Evolutionary conservation across 768 basidiomycete species (phyloP).

Genomic region (Serendipita vermifera): DNA sequence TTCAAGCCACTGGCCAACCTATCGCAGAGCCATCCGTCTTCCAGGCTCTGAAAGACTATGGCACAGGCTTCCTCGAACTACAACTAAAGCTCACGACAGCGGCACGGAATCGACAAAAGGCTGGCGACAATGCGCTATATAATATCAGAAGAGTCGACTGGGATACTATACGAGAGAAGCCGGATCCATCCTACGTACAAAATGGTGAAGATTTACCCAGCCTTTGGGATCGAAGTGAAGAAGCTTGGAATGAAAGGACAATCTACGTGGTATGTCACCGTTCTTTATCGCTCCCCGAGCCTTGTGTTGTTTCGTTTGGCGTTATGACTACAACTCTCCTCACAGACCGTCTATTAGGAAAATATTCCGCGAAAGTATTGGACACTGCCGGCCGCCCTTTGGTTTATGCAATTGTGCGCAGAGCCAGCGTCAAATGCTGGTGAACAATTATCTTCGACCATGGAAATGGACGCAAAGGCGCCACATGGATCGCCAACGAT

Average conservation of each 20-base stretch:
- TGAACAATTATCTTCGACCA: too few relatives aligned
- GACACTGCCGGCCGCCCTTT: conserved; percentile 35
- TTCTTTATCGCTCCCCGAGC: not conserved
- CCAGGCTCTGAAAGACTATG: conserved; percentile 45
- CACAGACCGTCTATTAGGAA: conserved; percentile 36
- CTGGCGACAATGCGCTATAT: conserved; percentile 37
- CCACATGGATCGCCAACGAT: conserved; percentile 22
- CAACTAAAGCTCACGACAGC: conserved; percentile 43
- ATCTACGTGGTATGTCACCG: conserved; percentile 48
- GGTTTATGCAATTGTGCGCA: too few relatives aligned
- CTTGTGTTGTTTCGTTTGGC: not conserved
- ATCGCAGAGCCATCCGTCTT: conserved; percentile 37
- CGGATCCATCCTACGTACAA: not conserved
- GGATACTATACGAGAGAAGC: conserved; percentile 14
- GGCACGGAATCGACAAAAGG: conserved; percentile 25
- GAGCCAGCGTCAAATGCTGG: too few relatives aligned
- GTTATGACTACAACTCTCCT: conserved; percentile 1
- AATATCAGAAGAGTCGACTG: conserved; percentile 48
- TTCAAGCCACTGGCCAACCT: conserved; percentile 17
- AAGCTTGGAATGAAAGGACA: conserved; percentile 48
- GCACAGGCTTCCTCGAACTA: conserved; percentile 38
- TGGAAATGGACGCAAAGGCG: not conserved
- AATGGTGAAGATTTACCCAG: conserved; percentile 16
- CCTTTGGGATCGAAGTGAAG: conserved; percentile 25
- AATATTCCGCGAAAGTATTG: conserved; percentile 48